Conservation (phyloP, 2,329 filamentous ascomycete species). For the Pseudogymnoascus sp. region DNA sequence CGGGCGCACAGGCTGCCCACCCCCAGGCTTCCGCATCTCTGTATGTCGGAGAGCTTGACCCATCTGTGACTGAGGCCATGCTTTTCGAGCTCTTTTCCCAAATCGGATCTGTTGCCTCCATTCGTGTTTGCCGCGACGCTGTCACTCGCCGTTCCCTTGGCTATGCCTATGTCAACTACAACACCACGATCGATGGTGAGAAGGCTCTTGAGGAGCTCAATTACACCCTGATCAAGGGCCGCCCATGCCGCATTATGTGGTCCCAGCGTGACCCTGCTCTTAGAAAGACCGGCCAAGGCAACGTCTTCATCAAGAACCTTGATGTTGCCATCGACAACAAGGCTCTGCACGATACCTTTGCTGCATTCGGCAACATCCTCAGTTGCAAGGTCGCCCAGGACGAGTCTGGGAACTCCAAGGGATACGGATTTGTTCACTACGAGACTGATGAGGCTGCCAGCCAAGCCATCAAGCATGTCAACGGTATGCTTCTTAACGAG, state of each 20-base stretch:
- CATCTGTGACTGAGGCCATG: slow-evolving; percentile 98
- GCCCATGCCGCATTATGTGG: slow-evolving; percentile 99
- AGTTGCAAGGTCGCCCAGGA: slow-evolving; percentile 99
- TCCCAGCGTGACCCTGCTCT: slow-evolving; percentile 98
- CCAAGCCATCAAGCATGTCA: slow-evolving; percentile 98
- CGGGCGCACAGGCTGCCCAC: slow-evolving; percentile 60
- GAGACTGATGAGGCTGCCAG: slow-evolving; percentile 96
- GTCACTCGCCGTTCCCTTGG: slow-evolving; percentile 97
- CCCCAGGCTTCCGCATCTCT: slow-evolving; percentile 94
- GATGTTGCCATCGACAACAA: slow-evolving; percentile 99
- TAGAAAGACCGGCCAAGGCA: slow-evolving; percentile 98
- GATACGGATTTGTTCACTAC: slow-evolving; percentile 99
- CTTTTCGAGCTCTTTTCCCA: slow-evolving; percentile 99
- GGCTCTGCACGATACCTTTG: slow-evolving; percentile 98
- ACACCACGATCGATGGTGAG: slow-evolving; percentile 92
- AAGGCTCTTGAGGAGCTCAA: slow-evolving; percentile 98
- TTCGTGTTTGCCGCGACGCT: slow-evolving; percentile 98
- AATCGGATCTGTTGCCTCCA: slow-evolving; percentile 97
- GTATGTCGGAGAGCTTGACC: slow-evolving; percentile 97
- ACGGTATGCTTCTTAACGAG: slow-evolving; percentile 99
- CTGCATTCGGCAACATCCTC: slow-evolving; percentile 97
- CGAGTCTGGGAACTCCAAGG: slow-evolving; percentile 93
- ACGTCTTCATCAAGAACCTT: slow-evolving; percentile 99
- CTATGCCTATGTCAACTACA: slow-evolving; percentile 99
- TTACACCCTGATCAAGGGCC: slow-evolving; percentile 98